Percentiles rank a stretch among this genome's conserved stretches.
Conservation (phyloP, 2,329 filamentous ascomycete species). For the Aureobasidium sp. region DNA sequence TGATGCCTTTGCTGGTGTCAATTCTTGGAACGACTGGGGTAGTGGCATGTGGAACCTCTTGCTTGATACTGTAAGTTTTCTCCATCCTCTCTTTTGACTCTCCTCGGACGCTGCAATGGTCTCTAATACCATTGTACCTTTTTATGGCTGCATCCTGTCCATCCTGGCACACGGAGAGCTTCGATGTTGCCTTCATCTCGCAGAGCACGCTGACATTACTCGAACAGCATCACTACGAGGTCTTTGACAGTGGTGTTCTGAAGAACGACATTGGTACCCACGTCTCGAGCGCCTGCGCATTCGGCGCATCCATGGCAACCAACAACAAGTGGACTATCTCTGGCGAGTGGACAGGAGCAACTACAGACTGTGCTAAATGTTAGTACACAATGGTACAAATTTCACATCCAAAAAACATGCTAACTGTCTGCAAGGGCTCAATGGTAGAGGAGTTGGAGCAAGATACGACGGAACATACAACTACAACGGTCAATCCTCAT, state of each 20-base stretch:
- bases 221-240: conserved; percentile 38
- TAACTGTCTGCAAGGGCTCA: conserved; percentile 35
- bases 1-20: conserved; percentile 42
- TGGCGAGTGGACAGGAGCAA: conserved; percentile 42
- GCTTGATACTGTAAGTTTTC: conserved; percentile 33
- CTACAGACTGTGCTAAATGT: not conserved
- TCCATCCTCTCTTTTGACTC: not conserved
- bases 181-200: too few relatives aligned
- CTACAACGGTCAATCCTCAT: conserved; percentile 27
- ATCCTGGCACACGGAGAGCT: too few relatives aligned
- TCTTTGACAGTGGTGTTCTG: conserved; percentile 36
- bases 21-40: conserved; percentile 39
- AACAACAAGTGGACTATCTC: conserved; percentile 42
- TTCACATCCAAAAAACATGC: not conserved
- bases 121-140: too few relatives aligned
- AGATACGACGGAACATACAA: conserved; percentile 36
- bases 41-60: conserved; percentile 38
- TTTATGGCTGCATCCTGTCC: too few relatives aligned
- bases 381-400: not conserved
- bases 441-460: conserved; percentile 41
- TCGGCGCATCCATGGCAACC: conserved; percentile 39
- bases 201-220: not conserved
- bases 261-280: conserved; percentile 34
- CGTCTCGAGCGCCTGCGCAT: conserved; percentile 37
- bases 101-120: too few relatives aligned